Base-by-base conservation (phyloP, 2,329 filamentous ascomycete genomes). In the Grosmannia serpens region DNA sequence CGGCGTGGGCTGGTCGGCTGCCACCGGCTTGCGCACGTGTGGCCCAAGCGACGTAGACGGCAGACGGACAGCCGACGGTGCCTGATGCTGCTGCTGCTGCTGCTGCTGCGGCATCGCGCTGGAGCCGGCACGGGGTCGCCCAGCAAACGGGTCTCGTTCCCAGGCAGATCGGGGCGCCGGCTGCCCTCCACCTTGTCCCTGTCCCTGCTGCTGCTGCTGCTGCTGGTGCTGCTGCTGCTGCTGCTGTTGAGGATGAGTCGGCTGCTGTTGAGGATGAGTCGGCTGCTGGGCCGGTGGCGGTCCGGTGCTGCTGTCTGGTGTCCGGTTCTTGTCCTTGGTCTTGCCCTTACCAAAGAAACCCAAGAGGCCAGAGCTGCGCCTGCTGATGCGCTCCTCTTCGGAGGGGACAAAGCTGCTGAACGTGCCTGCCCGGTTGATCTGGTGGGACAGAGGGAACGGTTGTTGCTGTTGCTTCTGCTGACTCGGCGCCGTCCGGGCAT, bases 271-370 rank as follows among this genome's bases (percentile, higher is more conserved):
- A 17, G 17, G 17, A 17, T 20, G 7, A 2, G 41, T 44, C 17
- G 41, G 20, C 13, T 44, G 41, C 4, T 2, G 6, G 2, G 8
- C 17, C 20, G 20, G 3, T 4, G 17, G 41, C 41, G 41, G 8
- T 8, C 31, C 31, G 31, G 31, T 33, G 10, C 17, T 44, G 8
- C 20, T 44, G 41, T 15, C 17, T n/a, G 41, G 3, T 24, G 55
- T 26, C 3, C 27, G 29, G 5, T 46, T 46, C 44, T 59, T 59
- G 22, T 57, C 57, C 33, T 61, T 61, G 44, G 35, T 33, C 17
- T 60, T 60, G 20, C 51, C 57, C 31, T 58, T 63, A 26, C 57
- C 61, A 31, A 64, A 59, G 27, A 64, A 31, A 13, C 60, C 59
- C 3, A 58, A 62, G 9, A 63, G 29, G 3, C 49, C 38, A 0